Evolutionary conservation across 2,329 filamentous ascomycete species (phyloP), one percentile per base, ranked within the genome.

Genomic region (Dactylellina sp.): DNA sequence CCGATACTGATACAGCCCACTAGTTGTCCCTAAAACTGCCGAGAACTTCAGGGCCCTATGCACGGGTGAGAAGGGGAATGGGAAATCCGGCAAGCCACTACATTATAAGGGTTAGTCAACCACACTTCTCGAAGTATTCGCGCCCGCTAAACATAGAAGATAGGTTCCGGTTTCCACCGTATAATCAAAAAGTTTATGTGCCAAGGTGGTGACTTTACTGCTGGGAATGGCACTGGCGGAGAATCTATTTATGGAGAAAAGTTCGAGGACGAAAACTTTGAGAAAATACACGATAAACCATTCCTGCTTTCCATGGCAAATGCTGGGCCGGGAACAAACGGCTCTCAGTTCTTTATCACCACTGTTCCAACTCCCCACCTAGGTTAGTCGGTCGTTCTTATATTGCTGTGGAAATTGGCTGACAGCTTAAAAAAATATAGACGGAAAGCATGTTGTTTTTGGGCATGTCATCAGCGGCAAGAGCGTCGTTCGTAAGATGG

Each of bases 161-260:
- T 98, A 84, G 92, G 92, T 82, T 94, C 94, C 28, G 94, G 97
- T 77, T 99, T 99, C 85, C 95, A 99, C 81, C 90, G 95, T 35
- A 91, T 99, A 5, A 99, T 99, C 78, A 89, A 91, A 75, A 97
- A 97, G 80, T 99, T 99, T 83, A 99, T 99, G 96, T 97, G 99
- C 75, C 92, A 93, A 80, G 80, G 84, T 85, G 65, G 93, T 93
- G 59, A 93, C 96, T 80, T 92, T 92, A 0, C 82, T 94, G 75
- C 61, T 0, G 93, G 93, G 7, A 92, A 97, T 79, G 93, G 93
- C 2, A 96, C 93, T 0, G 93, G 93, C 52, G 93, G 93, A 44
- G 92, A 96, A 81, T 92, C 89, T 76, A 96, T 97, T 79, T 97
- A 93, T 92, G 92, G 92, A 16, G 89, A 85, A 47, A 91, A 95